Base-by-base conservation (phyloP, 768 basidiomycete genomes). In the Strobilomyces echinocephalus region DNA sequence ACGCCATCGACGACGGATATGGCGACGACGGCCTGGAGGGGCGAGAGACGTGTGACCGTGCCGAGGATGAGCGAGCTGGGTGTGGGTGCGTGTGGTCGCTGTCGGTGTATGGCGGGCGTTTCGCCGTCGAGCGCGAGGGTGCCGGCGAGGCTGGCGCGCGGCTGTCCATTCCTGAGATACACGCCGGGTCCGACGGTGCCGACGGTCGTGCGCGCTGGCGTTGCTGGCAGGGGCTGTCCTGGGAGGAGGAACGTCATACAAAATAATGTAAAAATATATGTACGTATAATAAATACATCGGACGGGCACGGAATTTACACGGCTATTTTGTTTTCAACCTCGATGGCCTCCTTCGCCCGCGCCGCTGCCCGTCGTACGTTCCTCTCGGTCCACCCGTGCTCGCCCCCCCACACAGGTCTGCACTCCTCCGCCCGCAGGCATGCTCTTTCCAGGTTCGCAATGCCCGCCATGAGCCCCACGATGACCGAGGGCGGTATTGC, bases 401-500 rank as follows among this genome's bases (percentile, higher is more conserved):
- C n/a, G n/a, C 46, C 4, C 6, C 52, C 52, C 16, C 36, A 26
- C 49, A 49, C 66, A 95, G 95, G 84, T 64, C 76, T 97, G 50
- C 91, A 94, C 76, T 79, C 81, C 64, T 94, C 95, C 30, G 79
- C 86, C 50, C 81, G 83, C 57, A 76, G 88, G 62, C 74, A 79
- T 74, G 94, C 87, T 36, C 80, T 98, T 61, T 76, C 88, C 55
- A 91, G 85, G 69, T 95, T 97, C 75, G 77, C 85, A 58, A 95
- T 97, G 92, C 95, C 94, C 53, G 94, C 97, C 62, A 99, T 98
- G 95, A 95, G 92, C 58, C 97, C 97, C 31, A 99, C 97, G 53
- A 99, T 99, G 97, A 94, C 94, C 4, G 97, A 98, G 77, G 97
- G 97, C 58, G 97, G 95, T 58, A 97, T 99, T 69, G 90, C 95